Evolutionary conservation across 306 rosid genomes (phyloP).

Genomic region (Carpinus viminea): DNA sequence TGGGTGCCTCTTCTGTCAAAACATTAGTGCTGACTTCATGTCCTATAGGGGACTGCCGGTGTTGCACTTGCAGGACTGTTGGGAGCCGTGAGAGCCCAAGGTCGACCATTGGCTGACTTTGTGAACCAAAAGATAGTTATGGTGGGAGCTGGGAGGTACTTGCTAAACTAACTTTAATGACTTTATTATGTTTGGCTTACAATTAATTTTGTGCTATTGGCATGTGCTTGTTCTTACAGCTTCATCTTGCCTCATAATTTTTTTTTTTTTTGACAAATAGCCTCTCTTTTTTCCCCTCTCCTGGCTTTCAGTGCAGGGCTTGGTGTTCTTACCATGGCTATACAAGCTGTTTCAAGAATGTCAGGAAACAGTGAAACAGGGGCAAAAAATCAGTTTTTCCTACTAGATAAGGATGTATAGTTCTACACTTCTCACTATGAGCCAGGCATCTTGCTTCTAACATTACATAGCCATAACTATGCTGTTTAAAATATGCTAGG

Average conservation of each 20-base stretch:
- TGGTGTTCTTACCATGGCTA: conserved; percentile 85
- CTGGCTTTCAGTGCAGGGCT: conserved; percentile 88
- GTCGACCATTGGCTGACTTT: conserved; percentile 80
- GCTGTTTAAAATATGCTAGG: conserved; percentile 13
- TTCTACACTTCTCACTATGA: conserved; percentile 14
- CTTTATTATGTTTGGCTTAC: conserved; percentile 20
- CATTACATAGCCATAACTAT: conserved; percentile 3
- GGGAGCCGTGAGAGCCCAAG: conserved; percentile 96
- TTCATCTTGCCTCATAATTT: conserved; percentile 25
- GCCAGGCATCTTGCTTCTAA: conserved; percentile 23
- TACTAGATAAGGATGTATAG: conserved; percentile 86
- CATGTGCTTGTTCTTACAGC: conserved; percentile 26
- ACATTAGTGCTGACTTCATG: conserved; percentile 31
- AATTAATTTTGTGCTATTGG: conserved; percentile 23
- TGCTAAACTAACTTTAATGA: conserved; percentile 18
- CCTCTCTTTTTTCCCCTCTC: not conserved
- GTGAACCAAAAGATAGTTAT: conserved; percentile 90
- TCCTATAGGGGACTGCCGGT: conserved; percentile 93
- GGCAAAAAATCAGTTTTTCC: conserved; percentile 68
- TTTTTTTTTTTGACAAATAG: not conserved
- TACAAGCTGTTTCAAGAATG: conserved; percentile 80
- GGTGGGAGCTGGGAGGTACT: conserved; percentile 99
- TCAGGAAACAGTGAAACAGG: conserved; percentile 59
- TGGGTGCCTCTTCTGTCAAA: conserved; percentile 1
- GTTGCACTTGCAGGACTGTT: conserved; percentile 98